phyloP scores from a whole-genome alignment of 2,329 filamentous ascomycete genomes.

The Beauveria medogensis region DNA sequence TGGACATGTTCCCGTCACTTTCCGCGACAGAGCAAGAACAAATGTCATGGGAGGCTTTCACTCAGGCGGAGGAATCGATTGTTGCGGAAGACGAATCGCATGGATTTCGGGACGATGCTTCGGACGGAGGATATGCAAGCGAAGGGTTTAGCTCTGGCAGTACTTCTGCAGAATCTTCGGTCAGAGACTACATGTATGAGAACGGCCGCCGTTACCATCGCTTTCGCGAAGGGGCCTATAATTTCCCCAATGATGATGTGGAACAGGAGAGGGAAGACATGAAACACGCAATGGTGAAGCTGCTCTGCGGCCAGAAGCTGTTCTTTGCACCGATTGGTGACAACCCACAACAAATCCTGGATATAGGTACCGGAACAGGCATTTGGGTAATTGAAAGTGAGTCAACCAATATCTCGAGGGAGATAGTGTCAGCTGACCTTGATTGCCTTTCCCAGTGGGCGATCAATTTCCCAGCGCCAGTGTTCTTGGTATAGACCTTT shows the following conservation, averaged over 20 bases:
- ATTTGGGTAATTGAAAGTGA: conserved; percentile 51
- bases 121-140: conserved; percentile 31
- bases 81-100: conserved; percentile 26
- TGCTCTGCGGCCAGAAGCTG: conserved; percentile 39
- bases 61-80: conserved; percentile 29
- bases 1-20: conserved; percentile 28
- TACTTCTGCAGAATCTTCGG: conserved; percentile 30
- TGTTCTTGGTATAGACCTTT: conserved; percentile 37
- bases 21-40: conserved; percentile 27
- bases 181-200: conserved; percentile 44
- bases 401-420: background rate
- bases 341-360: conserved; percentile 42
- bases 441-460: conserved; percentile 30
- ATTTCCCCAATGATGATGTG: conserved; percentile 52
- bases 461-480: conserved; percentile 35
- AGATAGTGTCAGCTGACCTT: conserved; percentile 11
- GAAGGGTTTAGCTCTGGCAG: conserved; percentile 28
- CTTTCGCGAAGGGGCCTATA: conserved; percentile 46
- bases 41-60: conserved; percentile 28
- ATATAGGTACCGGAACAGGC: conserved; percentile 51
- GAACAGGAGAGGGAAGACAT: conserved; percentile 53
- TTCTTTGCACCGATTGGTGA: conserved; percentile 43
- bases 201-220: conserved; percentile 53
- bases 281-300: conserved; percentile 44
- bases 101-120: conserved; percentile 15